Percentiles rank a stretch among this genome's conserved stretches.
These are phyloP conservation scores for Umbelopsis sp. DNA, from an alignment of 192 early-diverging fungal species.

Conservation along the genomic window DNA sequence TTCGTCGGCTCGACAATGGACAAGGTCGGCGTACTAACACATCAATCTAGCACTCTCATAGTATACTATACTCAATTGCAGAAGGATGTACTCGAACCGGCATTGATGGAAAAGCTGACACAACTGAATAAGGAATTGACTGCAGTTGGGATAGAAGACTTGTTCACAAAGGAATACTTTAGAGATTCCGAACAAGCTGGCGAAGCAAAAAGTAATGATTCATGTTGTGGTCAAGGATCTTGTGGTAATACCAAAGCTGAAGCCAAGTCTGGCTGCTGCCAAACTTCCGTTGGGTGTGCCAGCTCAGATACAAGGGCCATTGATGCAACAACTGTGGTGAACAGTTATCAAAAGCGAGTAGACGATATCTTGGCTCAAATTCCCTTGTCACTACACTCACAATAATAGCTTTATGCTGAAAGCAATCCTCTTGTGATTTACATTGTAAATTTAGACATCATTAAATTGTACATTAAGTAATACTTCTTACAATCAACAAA, in stretches of 20 bases:
- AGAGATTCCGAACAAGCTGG: not conserved
- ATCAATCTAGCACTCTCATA: not conserved
- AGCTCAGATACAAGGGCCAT: not conserved
- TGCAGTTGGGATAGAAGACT: not conserved
- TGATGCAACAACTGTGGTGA: not conserved
- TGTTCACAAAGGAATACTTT: constrained; percentile 10
- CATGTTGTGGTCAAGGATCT: constrained; percentile 10
- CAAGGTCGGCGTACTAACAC: not conserved
- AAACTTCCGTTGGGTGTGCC: not conserved
- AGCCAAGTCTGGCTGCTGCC: not conserved
- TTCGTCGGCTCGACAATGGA: no score
- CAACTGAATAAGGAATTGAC: constrained; percentile 3
- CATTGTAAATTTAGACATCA: not conserved
- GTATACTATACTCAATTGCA: constrained; percentile 14
- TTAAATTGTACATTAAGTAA: not conserved
- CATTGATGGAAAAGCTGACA: not conserved
- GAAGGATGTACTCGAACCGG: not conserved
- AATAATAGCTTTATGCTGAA: not conserved
- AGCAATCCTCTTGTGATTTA: not conserved
- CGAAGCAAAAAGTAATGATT: not conserved
- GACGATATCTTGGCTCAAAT: not conserved
- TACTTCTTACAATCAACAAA: not conserved
- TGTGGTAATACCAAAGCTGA: not conserved
- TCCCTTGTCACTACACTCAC: not conserved
- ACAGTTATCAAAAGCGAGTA: constrained; percentile 8